These are phyloP conservation scores for Pilatotrama ljubarskyi DNA, from an alignment of 768 basidiomycete genomes.

Conservation along the genomic window DNA sequence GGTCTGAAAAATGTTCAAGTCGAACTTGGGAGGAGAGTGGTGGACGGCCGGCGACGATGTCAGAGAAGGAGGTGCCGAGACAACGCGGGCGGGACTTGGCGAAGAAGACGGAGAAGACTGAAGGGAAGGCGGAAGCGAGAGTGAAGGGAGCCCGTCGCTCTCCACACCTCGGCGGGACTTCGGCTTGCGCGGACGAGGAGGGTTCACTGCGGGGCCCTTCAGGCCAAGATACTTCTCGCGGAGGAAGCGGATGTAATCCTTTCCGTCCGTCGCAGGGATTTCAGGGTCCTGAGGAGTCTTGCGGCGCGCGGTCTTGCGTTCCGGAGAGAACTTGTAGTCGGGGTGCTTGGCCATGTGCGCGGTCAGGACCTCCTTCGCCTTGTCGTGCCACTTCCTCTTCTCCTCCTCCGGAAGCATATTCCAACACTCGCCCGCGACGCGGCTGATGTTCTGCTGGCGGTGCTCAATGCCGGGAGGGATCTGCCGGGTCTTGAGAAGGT, in stretches of 20 bases:
- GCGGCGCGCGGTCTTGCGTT: slow-evolving; percentile 28
- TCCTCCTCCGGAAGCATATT: slow-evolving; percentile 39
- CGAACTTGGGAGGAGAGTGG: neutral
- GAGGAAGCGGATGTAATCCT: slow-evolving; percentile 35
- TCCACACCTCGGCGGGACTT: slow-evolving; percentile 27
- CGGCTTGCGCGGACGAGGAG: slow-evolving; percentile 34
- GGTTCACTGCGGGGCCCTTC: slow-evolving; percentile 37
- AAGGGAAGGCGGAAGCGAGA: slow-evolving; percentile 1
- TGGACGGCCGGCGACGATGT: neutral
- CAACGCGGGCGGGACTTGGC: neutral
- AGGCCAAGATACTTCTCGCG: slow-evolving; percentile 38
- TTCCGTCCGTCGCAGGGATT: slow-evolving; percentile 19
- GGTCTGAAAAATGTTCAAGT: neutral
- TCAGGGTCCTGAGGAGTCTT: slow-evolving; percentile 30
- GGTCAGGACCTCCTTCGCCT: slow-evolving; percentile 30
- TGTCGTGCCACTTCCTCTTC: slow-evolving; percentile 37
- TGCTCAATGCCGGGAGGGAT: slow-evolving; percentile 47
- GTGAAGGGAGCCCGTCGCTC: neutral
- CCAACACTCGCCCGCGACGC: slow-evolving; percentile 57
- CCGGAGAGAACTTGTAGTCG: slow-evolving; percentile 32
- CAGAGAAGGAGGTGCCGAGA: slow-evolving; percentile 6
- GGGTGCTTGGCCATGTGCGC: slow-evolving; percentile 34
- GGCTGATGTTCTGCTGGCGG: slow-evolving; percentile 55
- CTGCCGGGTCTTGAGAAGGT: slow-evolving; percentile 44
- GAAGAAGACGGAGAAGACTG: neutral